Conservation (phyloP, 345 rosid species). For the Linum trigynum region DNA sequence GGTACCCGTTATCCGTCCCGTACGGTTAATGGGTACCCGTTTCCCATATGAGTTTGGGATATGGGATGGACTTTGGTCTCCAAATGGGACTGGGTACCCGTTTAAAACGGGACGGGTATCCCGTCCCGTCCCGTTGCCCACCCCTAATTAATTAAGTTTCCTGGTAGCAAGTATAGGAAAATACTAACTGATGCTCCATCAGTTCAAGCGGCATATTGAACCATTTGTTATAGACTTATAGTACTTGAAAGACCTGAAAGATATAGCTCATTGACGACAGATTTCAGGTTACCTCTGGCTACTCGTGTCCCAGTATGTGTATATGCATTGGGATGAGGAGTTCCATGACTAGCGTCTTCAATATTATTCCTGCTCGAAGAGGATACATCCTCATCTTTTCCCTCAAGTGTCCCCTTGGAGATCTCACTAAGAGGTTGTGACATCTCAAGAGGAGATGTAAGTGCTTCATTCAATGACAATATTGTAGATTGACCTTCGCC, state of each 20-base stretch:
- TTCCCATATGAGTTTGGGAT: too few species aligned
- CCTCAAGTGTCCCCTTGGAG: constrained; percentile 24
- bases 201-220: too few species aligned
- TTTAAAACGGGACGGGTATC: too few species aligned
- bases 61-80: too few species aligned
- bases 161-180: too few species aligned
- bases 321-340: constrained; percentile 28
- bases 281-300: constrained; percentile 41
- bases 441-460: constrained; percentile 16
- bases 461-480: constrained; percentile 26
- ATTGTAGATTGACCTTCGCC: constrained; percentile 17
- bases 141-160: too few species aligned
- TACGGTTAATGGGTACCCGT: too few species aligned
- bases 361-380: constrained; percentile 25
- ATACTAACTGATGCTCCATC: too few species aligned
- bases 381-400: constrained; percentile 24
- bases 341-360: constrained; percentile 40
- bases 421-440: constrained; percentile 24
- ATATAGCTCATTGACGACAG: neutral
- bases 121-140: too few species aligned
- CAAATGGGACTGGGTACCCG: too few species aligned
- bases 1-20: too few species aligned
- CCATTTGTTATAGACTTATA: too few species aligned
- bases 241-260: neutral
- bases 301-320: constrained; percentile 21